phyloP scores from a whole-genome alignment of 2,329 filamentous ascomycete genomes.

The Fusarium poae region DNA sequence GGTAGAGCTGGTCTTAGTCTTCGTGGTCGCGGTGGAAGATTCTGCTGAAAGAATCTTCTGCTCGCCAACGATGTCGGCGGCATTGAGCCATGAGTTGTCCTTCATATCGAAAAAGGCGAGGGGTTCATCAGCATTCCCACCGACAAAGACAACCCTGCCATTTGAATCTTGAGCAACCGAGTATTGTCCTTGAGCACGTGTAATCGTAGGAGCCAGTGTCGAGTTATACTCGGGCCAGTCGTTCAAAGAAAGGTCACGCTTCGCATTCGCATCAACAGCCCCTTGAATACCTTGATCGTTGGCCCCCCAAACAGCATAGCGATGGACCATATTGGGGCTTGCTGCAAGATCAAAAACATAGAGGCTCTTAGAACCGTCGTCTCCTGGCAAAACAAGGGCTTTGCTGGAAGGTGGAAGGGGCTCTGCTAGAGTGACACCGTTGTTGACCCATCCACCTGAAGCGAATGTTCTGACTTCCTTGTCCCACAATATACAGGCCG shows the following conservation, averaged over 20 bases:
- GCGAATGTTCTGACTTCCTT: slow-evolving; percentile 79
- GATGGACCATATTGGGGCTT: slow-evolving; percentile 80
- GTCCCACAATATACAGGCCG: slow-evolving; percentile 77
- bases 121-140: slow-evolving; percentile 75
- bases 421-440: slow-evolving; percentile 70
- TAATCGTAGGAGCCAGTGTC: slow-evolving; percentile 73
- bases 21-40: slow-evolving; percentile 19
- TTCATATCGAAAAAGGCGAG: slow-evolving; percentile 82
- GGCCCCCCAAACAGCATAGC: slow-evolving; percentile 74
- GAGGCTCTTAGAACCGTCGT: slow-evolving; percentile 82
- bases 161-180: slow-evolving; percentile 76
- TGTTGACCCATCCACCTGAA: slow-evolving; percentile 71
- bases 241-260: slow-evolving; percentile 64
- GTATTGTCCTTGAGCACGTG: slow-evolving; percentile 70
- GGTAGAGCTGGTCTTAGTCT: slow-evolving; percentile 34
- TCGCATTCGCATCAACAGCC: slow-evolving; percentile 57
- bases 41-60: slow-evolving; percentile 55
- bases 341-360: slow-evolving; percentile 81
- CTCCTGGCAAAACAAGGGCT: slow-evolving; percentile 75
- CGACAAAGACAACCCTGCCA: slow-evolving; percentile 81
- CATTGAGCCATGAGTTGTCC: slow-evolving; percentile 83
- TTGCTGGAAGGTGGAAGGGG: slow-evolving; percentile 69
- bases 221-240: slow-evolving; percentile 85
- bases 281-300: slow-evolving; percentile 67
- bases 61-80: slow-evolving; percentile 71